These are phyloP conservation scores for Kwoniella europaea DNA, from an alignment of 768 basidiomycete genomes.

Conservation along the genomic window DNA sequence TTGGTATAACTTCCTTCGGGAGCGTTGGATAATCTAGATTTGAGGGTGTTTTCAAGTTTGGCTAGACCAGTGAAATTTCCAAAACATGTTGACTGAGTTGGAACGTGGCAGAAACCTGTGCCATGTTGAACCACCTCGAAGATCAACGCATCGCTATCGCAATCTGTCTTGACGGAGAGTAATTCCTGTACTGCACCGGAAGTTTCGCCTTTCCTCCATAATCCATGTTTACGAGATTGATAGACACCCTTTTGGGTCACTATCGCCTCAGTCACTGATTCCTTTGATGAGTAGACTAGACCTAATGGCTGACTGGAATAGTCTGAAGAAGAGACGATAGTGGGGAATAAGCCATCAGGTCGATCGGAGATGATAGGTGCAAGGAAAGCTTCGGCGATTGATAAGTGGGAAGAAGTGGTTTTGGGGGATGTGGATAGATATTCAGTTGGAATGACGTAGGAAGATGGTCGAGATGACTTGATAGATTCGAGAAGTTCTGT, in stretches of 20 bases:
- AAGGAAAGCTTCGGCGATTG: conserved; percentile 82
- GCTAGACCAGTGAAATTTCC: conserved; percentile 77
- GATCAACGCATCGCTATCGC: conserved; percentile 89
- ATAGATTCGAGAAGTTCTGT: conserved; percentile 68
- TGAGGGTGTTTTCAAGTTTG: conserved; percentile 78
- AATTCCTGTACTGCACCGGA: conserved; percentile 92
- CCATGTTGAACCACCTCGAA: conserved; percentile 86
- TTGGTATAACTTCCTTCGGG: conserved; percentile 92
- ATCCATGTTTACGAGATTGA: conserved; percentile 91
- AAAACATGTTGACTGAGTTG: conserved; percentile 80
- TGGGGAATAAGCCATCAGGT: conserved; percentile 88
- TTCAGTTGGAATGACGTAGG: conserved; percentile 70
- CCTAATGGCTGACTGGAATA: conserved; percentile 65
- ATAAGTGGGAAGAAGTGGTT: conserved; percentile 68
- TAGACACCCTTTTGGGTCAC: conserved; percentile 88
- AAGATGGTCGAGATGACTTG: conserved; percentile 64
- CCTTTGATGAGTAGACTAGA: conserved; percentile 89
- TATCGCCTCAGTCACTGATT: conserved; percentile 85
- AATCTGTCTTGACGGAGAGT: conserved; percentile 80
- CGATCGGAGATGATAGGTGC: conserved; percentile 82
- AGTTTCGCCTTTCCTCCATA: conserved; percentile 97
- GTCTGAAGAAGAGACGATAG: conserved; percentile 74
- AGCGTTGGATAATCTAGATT: conserved; percentile 71
- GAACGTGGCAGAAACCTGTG: conserved; percentile 90
- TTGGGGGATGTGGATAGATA: conserved; percentile 69